Base-by-base conservation (phyloP, 805 yeast genomes). In the Wickerhamomyces tratensis region DNA sequence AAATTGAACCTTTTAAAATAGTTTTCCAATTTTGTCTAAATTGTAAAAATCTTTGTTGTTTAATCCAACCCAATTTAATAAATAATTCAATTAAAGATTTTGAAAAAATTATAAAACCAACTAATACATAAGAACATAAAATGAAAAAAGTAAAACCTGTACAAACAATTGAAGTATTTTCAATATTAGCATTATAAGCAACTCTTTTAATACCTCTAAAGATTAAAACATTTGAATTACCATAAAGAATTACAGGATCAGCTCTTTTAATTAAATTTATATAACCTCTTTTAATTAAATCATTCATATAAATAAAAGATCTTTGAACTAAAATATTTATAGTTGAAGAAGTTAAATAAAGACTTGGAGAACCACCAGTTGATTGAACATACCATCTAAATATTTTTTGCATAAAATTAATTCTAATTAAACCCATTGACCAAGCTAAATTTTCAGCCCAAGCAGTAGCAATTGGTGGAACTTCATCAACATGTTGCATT, bases 401-500 rank as follows among this genome's bases (percentile, higher is more conserved):
- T 47, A 85, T 80, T 46, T 77, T 67, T 63, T 89, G 96, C 95
- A 89, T 85, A 58, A 88, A 89, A 3, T 57, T 54, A 36, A 84
- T 74, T 58, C 82, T 69, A 51, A 89, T 86, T 46, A 89, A 69
- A 3, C 97, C 97, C 84, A 89, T 85, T 2, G 96, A 86, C 97
- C 97, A 89, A 29, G 87, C 88, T 55, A 89, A 69, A 57, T 89
- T 88, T 61, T 86, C 94, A 7, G 88, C 69, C 97, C 97, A 89
- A 9, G 95, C 79, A 11, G 84, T 73, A 8, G 95, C 96, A 54
- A 89, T 86, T 14, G 96, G 96, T 8, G 97, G 97, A 6, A 86
- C 81, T 44, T 82, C 69, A 54, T 82, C 86, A 39, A 87, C 96
- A 47, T 83, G 82, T 59, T 81, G 76, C 96, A 89, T 86, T 29